Base-by-base conservation (phyloP, 768 basidiomycete species). In the Termitomyces sp. region DNA sequence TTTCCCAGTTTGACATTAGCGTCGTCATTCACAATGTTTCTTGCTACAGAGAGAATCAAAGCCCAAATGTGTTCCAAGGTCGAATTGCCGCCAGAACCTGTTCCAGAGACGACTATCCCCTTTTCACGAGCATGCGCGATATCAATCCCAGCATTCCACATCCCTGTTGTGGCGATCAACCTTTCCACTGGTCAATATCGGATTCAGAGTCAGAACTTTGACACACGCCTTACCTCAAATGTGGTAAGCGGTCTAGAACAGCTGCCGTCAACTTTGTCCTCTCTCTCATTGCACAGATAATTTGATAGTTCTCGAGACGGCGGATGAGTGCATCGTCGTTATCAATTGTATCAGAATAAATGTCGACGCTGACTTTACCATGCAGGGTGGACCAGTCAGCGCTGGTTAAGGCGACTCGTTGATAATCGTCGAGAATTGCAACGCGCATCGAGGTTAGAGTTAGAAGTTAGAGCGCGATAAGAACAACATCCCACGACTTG, bases 31-130 rank as follows among this genome's bases (percentile, higher is more conserved):
- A 69, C 70, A 39, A 87, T 69, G 59, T 81, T 73, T 53, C 84
- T 73, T 44, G 78, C 77, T 1, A 81, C 78, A 11, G 78, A 77
- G n/a, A 89, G 72, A 37, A 78, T 70, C 31, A 79, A 71, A 2
- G 85, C 82, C 87, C 87, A 88, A 45, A 86, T 86, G 61, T 85
- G 84, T 63, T 85, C 86, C 56, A 82, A 63, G 1, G 86, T 87
- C 2, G 82, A 74, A 44, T 79, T 75, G 30, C 80, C 77, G 12
- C 68, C 67, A 1, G 67, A 58, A 0, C 67, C 68, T 0, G 84
- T 84, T 2, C 84, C 84, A 20, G 77, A 78, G 1, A 87, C 84
- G 18, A 75, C 60, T 44, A 87, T 78, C 0, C 79, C 81, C 53
- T 77, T 79, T 31, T 67, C 65, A 55, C 75, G 76, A 4, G 83